A percentile compares a stretch with the other conserved stretches of the same genome.
These are phyloP conservation scores for Globomyces pollinis-pini DNA, from an alignment of 192 early-diverging fungal species.

Conservation along the genomic window DNA sequence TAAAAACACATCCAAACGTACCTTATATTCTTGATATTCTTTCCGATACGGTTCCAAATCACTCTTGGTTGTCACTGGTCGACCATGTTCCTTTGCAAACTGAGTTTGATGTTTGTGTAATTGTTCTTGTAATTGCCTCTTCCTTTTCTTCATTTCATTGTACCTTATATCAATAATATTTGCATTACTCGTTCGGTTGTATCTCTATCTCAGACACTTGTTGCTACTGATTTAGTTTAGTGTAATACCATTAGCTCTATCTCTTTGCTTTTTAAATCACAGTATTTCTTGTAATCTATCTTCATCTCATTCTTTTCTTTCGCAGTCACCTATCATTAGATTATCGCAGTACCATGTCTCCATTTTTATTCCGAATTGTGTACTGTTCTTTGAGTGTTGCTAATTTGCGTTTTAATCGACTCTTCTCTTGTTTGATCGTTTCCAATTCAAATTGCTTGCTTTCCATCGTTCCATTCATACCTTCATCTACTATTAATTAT, in stretches of 20 bases:
- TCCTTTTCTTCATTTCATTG: conserved; percentile 24
- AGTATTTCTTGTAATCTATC: conserved; percentile 16
- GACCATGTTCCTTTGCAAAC: conserved; percentile 29
- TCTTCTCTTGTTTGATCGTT: neutral
- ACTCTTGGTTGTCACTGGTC: conserved; percentile 23
- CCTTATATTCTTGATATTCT: conserved; percentile 41
- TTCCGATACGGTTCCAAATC: conserved; percentile 31
- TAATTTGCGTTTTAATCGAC: neutral
- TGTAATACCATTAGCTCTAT: neutral
- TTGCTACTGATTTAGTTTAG: too few species aligned
- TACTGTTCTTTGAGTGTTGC: neutral
- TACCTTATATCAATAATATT: conserved; percentile 11
- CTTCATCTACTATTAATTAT: too few species aligned
- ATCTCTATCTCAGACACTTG: neutral
- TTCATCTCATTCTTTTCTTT: neutral
- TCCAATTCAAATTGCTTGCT: neutral
- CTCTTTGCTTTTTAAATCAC: conserved; percentile 18
- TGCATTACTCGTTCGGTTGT: too few species aligned
- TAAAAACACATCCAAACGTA: conserved; percentile 8
- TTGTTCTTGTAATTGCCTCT: conserved; percentile 30
- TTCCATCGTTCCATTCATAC: too few species aligned
- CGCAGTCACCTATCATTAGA: neutral
- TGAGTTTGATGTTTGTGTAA: conserved; percentile 36
- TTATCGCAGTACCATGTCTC: neutral
- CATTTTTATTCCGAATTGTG: neutral